Conservation (phyloP, 1,139 yeast genomes). For the Nakaseomyces sp. region DNA sequence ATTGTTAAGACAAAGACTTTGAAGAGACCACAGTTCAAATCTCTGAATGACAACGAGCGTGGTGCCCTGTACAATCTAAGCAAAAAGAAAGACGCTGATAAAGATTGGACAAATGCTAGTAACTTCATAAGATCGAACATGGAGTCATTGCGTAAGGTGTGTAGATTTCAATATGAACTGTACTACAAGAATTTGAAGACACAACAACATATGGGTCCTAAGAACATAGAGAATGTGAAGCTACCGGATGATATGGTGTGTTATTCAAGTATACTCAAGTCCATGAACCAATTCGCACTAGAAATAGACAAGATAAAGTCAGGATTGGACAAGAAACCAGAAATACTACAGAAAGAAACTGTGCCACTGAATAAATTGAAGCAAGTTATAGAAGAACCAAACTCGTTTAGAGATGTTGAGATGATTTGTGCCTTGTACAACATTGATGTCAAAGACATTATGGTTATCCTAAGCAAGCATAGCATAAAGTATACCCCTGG, state of each 20-base stretch:
- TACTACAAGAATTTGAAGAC: constrained; percentile 15
- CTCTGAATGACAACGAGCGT: not conserved
- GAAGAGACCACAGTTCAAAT: constrained; percentile 10
- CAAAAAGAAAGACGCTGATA: constrained; percentile 6
- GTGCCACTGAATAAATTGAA: not conserved
- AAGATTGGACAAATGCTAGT: constrained; percentile 4
- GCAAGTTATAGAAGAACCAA: not conserved
- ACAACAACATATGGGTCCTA: constrained; percentile 17
- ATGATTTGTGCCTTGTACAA: constrained; percentile 18
- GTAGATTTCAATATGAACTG: constrained; percentile 4
- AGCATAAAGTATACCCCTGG: not conserved
- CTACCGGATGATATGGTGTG: constrained; percentile 17
- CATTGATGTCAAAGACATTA: constrained; percentile 20
- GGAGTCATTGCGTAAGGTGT: constrained; percentile 11
- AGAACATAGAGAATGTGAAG: constrained; percentile 16
- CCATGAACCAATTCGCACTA: not conserved
- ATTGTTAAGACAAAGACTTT: not conserved
- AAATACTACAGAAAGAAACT: constrained; percentile 4
- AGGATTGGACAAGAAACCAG: not conserved
- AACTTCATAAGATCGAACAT: constrained; percentile 11
- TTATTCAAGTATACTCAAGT: constrained; percentile 12
- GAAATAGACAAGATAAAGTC: constrained; percentile 6
- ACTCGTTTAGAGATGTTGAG: constrained; percentile 7
- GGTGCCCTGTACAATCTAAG: constrained; percentile 2
- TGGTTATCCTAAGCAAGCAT: constrained; percentile 12